Base-by-base conservation (phyloP, 2,329 filamentous ascomycete species). In the Fusarium marasasianum region DNA sequence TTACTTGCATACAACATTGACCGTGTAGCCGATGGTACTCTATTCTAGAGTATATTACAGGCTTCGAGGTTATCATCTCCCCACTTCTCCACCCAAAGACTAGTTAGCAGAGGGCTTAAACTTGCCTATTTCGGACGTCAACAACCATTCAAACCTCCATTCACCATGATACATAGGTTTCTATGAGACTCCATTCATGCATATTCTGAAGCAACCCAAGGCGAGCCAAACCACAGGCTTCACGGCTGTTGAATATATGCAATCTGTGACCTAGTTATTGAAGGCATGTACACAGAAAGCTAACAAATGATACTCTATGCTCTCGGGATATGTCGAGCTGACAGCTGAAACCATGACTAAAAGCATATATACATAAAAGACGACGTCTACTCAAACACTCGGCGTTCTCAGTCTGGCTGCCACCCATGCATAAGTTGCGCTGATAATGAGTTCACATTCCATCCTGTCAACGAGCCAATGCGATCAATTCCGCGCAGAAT, bases 391-490 rank as follows among this genome's bases (percentile, higher is more conserved):
- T 40, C 4, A 13, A 40, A 41, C 22, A 29, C 15, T 7, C 22
- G 11, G 22, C n/a, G 14, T 40, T 47, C 29, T 69, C 51, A 76
- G 56, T 77, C 72, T 38, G 75, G 76, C 54, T 78, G 77, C 81
- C 80, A 81, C 55, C 76, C 77, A 38, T 77, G 73, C 12, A 76
- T 74, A 4, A 81, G 75, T 40, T 77, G 79, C 41, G 69, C 56
- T 29, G 72, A 72, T 22, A 80, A 71, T 12, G 69, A 66, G 29
- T 73, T 74, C 15, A 81, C 57, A 37, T 79, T 75, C 85, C 85
- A 88, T 2, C 84, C 84, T 8, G 85, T 87, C 48, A 86, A 66
- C 22, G 67, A 71, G 22, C 79, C 77, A 18, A 86, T 80, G 5
- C 80, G 78, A 26, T 82, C 77, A 17, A 87, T 79, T 1, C 83